Conservation (phyloP, 805 yeast species). For the Schizosaccharomyces osmophilus region DNA sequence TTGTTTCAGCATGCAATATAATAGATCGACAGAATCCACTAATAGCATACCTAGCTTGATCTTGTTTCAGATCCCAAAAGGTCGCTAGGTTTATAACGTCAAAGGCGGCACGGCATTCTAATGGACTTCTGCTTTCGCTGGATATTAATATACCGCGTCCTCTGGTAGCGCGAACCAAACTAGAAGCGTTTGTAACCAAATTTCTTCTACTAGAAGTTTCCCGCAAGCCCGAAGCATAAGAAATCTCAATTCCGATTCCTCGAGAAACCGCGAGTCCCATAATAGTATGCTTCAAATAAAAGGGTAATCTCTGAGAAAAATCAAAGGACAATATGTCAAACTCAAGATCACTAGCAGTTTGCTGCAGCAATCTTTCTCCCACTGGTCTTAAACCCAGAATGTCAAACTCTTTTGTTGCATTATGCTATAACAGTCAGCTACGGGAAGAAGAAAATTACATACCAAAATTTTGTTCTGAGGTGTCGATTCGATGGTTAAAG, state of each 20-base stretch:
- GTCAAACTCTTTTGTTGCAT: slow-evolving; percentile 28
- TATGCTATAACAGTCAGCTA: neutral
- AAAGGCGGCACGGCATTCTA: slow-evolving; percentile 36
- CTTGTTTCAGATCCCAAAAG: slow-evolving; percentile 38
- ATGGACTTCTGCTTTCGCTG: slow-evolving; percentile 36
- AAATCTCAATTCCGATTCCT: slow-evolving; percentile 63
- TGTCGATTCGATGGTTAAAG: slow-evolving; percentile 54
- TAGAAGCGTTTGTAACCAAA: slow-evolving; percentile 45
- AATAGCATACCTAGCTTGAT: neutral
- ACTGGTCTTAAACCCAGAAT: slow-evolving; percentile 59
- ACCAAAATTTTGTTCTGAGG: slow-evolving; percentile 43
- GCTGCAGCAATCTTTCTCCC: slow-evolving; percentile 52
- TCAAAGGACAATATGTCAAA: slow-evolving; percentile 61
- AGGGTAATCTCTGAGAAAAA: slow-evolving; percentile 39
- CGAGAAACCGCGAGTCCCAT: slow-evolving; percentile 61
- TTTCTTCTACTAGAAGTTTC: slow-evolving; percentile 23
- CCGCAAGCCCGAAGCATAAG: slow-evolving; percentile 27
- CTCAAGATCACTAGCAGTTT: slow-evolving; percentile 52
- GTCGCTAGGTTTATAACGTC: slow-evolving; percentile 45
- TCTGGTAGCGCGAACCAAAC: slow-evolving; percentile 59
- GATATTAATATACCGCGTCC: slow-evolving; percentile 55
- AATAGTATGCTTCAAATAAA: slow-evolving; percentile 58
- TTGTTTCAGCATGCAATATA: neutral
- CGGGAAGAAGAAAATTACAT: slow-evolving; percentile 1
- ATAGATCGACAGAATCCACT: neutral